Evolutionary conservation across 345 rosid genomes (phyloP), one percentile per base, ranked within the genome.

Genomic region (Carallia pectinifolia): DNA sequence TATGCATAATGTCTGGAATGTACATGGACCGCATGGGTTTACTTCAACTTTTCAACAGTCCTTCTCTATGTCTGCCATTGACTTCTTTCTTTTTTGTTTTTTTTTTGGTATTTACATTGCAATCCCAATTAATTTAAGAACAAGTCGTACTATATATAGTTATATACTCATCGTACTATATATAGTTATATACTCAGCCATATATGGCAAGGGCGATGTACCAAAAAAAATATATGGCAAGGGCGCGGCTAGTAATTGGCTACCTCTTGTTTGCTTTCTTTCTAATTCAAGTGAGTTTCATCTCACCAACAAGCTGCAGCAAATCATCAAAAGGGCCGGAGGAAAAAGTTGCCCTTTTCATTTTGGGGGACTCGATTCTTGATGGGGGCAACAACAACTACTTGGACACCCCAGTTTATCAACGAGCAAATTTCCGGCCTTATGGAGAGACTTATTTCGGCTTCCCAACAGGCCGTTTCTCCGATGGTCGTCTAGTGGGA

Each of bases 351-450:
- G 66, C 83, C 39, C 81, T 89, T 67, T 94, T 89, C 81, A 61
- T 80, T 63, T 93, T 93, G 18, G 98, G 98, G 6, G 98, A 93
- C 84, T 91, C 96, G 6, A 78, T 72, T 70, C 62, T 91, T 30
- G 96, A 93, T 64, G 86, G 84, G 17, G 98, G 98, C 63, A 93
- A 93, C 89, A 91, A 91, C 78, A 89, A 89, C 74, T 89, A 85
- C 75, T 79, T 93, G 75, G 87, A 87, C 72, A 89, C 94, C 70
- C 65, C 92, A 1, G 81, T 91, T 54, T 89, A 85, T 62, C 93
- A 87, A 86, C 85, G 79, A 82, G 96, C 98, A 3, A 85, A 91
- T 70, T 91, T 88, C 76, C 81, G 85, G 88, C 98, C 97, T 50
- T 86, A 93, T 15, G 98, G 98, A 15, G 82, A 80, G 62, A 78